A percentile compares a stretch with the other conserved stretches of the same genome.
phyloP scores from a whole-genome alignment of 75 land plant species.

The Pinus taeda region DNA sequence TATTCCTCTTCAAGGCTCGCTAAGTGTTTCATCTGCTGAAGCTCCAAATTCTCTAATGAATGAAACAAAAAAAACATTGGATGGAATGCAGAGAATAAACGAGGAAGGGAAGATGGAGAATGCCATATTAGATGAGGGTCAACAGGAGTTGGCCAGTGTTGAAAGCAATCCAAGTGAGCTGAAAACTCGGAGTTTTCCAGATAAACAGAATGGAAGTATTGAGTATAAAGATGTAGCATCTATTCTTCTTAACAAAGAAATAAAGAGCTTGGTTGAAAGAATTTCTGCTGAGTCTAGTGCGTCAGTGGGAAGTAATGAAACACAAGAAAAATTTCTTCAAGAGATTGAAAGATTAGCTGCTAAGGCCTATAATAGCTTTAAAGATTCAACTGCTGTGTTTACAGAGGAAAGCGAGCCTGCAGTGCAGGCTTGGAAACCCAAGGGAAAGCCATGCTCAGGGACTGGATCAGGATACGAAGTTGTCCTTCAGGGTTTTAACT shows the following conservation, averaged over 20 bases:
- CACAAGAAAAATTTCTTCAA: conserved; percentile 49
- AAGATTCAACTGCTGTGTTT: conserved; percentile 35
- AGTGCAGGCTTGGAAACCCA: conserved; percentile 20
- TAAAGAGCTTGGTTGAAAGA: conserved; percentile 54
- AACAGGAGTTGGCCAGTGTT: conserved; percentile 3
- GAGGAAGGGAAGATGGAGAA: neutral
- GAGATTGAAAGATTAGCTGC: conserved; percentile 80
- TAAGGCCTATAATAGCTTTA: conserved; percentile 72
- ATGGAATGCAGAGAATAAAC: neutral
- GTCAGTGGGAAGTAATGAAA: conserved; percentile 30
- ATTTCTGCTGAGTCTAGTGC: conserved; percentile 42
- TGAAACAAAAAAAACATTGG: neutral
- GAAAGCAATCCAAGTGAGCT: conserved; percentile 33
- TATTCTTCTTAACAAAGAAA: conserved; percentile 35
- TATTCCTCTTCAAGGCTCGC: conserved; percentile 33
- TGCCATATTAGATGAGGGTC: conserved; percentile 10
- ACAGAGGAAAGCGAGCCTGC: conserved; percentile 23
- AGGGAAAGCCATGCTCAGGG: conserved; percentile 39
- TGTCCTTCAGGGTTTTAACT: conserved; percentile 84
- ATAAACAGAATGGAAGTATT: neutral
- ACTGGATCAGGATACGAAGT: conserved; percentile 70
- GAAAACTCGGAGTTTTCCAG: neutral
- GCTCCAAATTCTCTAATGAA: neutral
- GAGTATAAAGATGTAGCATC: conserved; percentile 9
- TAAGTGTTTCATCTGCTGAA: neutral